These are phyloP conservation scores for Pseudonitzschia pungens DNA, from an alignment of 108 stramenopile genomes.

Conservation along the genomic window DNA sequence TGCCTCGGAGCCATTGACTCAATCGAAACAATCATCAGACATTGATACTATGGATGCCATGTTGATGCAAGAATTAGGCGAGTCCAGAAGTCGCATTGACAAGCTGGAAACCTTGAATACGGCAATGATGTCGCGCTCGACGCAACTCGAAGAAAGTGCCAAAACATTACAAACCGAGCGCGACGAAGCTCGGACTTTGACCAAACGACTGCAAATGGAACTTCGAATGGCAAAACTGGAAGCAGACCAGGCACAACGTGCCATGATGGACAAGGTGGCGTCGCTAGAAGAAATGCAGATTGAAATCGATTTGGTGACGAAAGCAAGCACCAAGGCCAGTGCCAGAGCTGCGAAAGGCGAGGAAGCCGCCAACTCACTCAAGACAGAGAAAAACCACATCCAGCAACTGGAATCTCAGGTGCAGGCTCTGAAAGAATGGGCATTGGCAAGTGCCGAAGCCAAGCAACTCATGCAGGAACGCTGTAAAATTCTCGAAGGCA, in stretches of 20 bases:
- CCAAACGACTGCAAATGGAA: conserved; percentile 69
- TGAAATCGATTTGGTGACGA: conserved; percentile 81
- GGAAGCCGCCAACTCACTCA: conserved; percentile 60
- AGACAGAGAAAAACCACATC: conserved; percentile 69
- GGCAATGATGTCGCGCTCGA: conserved; percentile 53
- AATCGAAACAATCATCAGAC: background rate
- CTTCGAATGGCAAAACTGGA: conserved; percentile 85
- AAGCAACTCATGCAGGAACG: conserved; percentile 68
- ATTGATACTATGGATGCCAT: conserved; percentile 40
- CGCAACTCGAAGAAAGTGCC: conserved; percentile 51
- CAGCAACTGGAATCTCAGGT: conserved; percentile 78
- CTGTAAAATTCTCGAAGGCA: conserved; percentile 61
- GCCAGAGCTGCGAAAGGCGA: conserved; percentile 67
- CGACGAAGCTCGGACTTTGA: conserved; percentile 39
- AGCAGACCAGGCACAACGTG: conserved; percentile 69
- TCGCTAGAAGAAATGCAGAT: conserved; percentile 83
- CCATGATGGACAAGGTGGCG: conserved; percentile 67
- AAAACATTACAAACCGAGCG: conserved; percentile 45
- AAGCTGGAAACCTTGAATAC: conserved; percentile 73
- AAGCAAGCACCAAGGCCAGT: conserved; percentile 67
- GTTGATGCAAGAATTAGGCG: conserved; percentile 70
- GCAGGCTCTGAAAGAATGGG: conserved; percentile 85
- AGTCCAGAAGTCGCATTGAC: conserved; percentile 63
- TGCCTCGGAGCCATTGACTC: conserved; percentile 10
- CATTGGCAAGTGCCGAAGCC: conserved; percentile 76